Conservation (phyloP, 257 asterid genomes). For the Primulina huaijiensis region DNA sequence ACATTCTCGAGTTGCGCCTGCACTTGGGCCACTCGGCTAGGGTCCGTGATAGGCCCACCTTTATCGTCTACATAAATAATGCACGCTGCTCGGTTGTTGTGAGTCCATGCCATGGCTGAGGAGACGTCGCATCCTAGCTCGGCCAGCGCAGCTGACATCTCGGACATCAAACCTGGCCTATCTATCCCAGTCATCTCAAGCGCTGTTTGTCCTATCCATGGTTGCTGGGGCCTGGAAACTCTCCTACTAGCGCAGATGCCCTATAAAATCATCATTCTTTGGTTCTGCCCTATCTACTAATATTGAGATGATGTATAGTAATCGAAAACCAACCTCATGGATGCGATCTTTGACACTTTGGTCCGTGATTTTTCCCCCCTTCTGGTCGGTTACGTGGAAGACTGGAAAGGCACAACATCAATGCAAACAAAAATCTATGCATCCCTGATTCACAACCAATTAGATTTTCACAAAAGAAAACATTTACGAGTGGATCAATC, state of each 20-base stretch:
- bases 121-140: conserved; percentile 76
- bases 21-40: conserved; percentile 52
- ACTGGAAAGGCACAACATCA: conserved; percentile 39
- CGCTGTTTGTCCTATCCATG: conserved; percentile 48
- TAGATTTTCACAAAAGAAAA: not conserved
- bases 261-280: conserved; percentile 33
- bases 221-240: conserved; percentile 35
- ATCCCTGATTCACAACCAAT: not conserved
- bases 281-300: not conserved
- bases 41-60: conserved; percentile 44
- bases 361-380: conserved; percentile 63
- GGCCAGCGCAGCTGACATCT: conserved; percentile 68
- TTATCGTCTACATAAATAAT: conserved; percentile 59
- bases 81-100: conserved; percentile 67
- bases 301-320: not conserved
- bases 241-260: conserved; percentile 53
- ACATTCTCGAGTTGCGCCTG: conserved; percentile 72
- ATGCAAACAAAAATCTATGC: conserved; percentile 17
- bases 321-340: conserved; percentile 46
- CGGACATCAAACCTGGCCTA: conserved; percentile 84
- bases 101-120: conserved; percentile 87
- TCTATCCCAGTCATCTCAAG: conserved; percentile 84
- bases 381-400: conserved; percentile 85
- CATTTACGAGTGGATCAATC: not conserved
- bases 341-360: conserved; percentile 50